Evolutionary conservation across 768 basidiomycete species (phyloP), one percentile per base, ranked within the genome.

Genomic region (Agaricus subrufescens): DNA sequence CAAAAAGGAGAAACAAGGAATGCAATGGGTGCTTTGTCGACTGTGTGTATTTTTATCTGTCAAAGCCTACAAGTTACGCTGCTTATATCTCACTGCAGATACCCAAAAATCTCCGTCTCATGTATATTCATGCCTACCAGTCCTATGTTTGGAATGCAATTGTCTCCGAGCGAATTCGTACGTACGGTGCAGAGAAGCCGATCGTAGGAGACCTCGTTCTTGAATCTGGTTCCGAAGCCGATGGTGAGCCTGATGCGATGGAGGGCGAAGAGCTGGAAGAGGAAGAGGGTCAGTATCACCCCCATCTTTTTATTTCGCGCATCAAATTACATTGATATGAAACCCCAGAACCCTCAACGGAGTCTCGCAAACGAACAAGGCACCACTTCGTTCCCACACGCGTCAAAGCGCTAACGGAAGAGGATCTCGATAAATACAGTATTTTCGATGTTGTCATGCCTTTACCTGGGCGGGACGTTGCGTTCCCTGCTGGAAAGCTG

Each of bases 51-150:
- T 29, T 1, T 42, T 23, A n/a, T 9, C 11, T 15, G 19, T 31
- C 42, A 46, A 15, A 46, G 11, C 58, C n/a, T 27, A 29, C 45
- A 46, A 52, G 34, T 55, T 26, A n/a, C 25, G 30, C 30, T 48
- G 27, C 14, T 42, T 42, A 23, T n/a, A 8, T 34, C 11, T 40
- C 44, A 37, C 50, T 51, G 1, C 61, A 98, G 96, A 98, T 99
- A 62, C 97, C 97, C 12, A 82, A 89, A 54, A 98, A 96, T 66
- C 81, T 99, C 57, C 83, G 97, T 50, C 74, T 97, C 61, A 98
- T 99, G 91, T 99, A 98, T 68, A 86, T 98, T 53, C 97, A 99
- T 69, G 95, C 95, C 30, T 99, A 98, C 68, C 97, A 99, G 69
- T 95, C 92, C 14, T 99, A 98, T 63, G 87, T 98, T 34, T 99